Conservation (phyloP, 331 rosid species). For the Telfairia occidentalis region DNA sequence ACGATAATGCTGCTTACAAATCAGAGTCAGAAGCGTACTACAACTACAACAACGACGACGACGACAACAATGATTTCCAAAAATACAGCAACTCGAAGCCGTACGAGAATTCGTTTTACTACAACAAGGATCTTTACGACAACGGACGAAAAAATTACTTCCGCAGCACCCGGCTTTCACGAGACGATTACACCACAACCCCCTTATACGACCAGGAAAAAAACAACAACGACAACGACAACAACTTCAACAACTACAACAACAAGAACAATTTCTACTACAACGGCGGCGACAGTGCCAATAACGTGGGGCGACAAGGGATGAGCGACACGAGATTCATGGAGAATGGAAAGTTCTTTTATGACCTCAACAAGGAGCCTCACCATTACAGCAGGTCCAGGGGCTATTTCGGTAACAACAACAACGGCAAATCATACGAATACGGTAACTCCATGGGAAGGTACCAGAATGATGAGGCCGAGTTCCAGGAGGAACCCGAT, state of each 20-base stretch:
- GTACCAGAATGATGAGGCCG: constrained; percentile 36
- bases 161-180: constrained; percentile 20
- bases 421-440: constrained; percentile 25
- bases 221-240: constrained; percentile 18
- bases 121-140: constrained; percentile 26
- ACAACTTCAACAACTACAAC: constrained; percentile 17
- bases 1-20: background rate
- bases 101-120: constrained; percentile 18
- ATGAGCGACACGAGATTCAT: constrained; percentile 69
- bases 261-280: too few relatives aligned
- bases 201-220: constrained; percentile 20
- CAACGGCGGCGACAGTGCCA: constrained; percentile 10
- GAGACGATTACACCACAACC: constrained; percentile 10
- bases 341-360: constrained; percentile 57
- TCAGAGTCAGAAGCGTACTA: constrained; percentile 6
- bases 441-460: constrained; percentile 42
- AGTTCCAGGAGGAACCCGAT: constrained; percentile 30
- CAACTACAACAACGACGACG: background rate
- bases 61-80: background rate
- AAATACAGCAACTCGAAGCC: constrained; percentile 5
- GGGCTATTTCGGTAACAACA: constrained; percentile 25
- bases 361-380: constrained; percentile 26
- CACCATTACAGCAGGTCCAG: constrained; percentile 25
- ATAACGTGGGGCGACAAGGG: constrained; percentile 23
- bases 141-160: constrained; percentile 18